Evolutionary conservation across 164 flowering plant species (phyloP).

Genomic region (Sextonia rubra): DNA sequence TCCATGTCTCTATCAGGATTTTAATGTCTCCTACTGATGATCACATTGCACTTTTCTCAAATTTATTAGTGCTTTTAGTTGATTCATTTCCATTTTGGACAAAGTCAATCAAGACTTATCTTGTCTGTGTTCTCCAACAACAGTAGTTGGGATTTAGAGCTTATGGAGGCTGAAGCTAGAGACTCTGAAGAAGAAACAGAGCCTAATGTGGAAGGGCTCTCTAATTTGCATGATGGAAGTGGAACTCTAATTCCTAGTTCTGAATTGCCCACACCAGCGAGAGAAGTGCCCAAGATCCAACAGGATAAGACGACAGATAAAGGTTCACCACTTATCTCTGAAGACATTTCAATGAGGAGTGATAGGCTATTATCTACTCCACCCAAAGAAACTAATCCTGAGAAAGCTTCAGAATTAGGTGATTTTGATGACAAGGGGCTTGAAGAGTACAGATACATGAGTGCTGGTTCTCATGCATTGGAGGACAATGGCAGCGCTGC

Average conservation of each 20-base stretch:
- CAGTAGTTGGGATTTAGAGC: slow-evolving; percentile 90
- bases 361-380: slow-evolving; percentile 14
- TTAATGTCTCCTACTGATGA: too few relatives aligned
- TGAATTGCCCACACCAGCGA: slow-evolving; percentile 16
- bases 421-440: slow-evolving; percentile 9
- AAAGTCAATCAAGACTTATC: background rate
- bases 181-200: slow-evolving; percentile 90
- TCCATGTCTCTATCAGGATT: too few relatives aligned
- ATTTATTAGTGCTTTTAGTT: background rate
- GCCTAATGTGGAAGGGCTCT: slow-evolving; percentile 24
- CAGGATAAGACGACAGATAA: slow-evolving; percentile 11
- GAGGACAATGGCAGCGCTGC: background rate
- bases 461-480: slow-evolving; percentile 4
- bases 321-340: slow-evolving; percentile 11
- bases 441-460: slow-evolving; percentile 14
- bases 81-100: background rate
- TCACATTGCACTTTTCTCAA: too few relatives aligned
- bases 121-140: background rate
- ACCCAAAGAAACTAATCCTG: slow-evolving; percentile 17
- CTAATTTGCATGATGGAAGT: slow-evolving; percentile 20
- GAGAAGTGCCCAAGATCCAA: slow-evolving; percentile 19
- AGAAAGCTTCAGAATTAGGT: slow-evolving; percentile 12
- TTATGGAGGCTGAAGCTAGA: slow-evolving; percentile 75
- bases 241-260: slow-evolving; percentile 11
- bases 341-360: slow-evolving; percentile 10